Conservation (phyloP, 1,139 yeast genomes). For the Lodderomyces theae region DNA sequence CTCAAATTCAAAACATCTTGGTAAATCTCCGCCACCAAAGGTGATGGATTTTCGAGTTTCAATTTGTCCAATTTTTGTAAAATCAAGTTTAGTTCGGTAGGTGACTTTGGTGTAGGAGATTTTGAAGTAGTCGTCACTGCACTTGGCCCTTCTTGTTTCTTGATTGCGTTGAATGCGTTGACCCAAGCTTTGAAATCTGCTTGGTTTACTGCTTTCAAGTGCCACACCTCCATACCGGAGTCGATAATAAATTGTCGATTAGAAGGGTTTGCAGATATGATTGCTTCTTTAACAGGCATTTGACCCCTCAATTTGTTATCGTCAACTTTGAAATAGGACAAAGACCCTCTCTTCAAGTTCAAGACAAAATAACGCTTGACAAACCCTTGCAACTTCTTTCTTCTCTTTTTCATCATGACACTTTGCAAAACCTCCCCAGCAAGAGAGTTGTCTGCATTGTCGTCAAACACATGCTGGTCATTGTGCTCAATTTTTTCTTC, state of each 20-base stretch:
- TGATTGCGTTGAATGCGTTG: slow-evolving; percentile 61
- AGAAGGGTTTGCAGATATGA: slow-evolving; percentile 72
- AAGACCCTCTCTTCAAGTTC: slow-evolving; percentile 76
- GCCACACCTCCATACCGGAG: slow-evolving; percentile 97
- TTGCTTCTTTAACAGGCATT: slow-evolving; percentile 81
- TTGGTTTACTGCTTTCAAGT: slow-evolving; percentile 62
- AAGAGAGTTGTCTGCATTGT: slow-evolving; percentile 18
- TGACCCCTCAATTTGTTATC: slow-evolving; percentile 82
- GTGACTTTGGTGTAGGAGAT: slow-evolving; percentile 7
- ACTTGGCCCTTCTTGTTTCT: slow-evolving; percentile 18
- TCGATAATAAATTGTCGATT: slow-evolving; percentile 75
- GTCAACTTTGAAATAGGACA: slow-evolving; percentile 72
- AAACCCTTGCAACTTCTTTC: slow-evolving; percentile 79
- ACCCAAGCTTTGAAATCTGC: slow-evolving; percentile 82
- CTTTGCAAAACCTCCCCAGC: slow-evolving; percentile 74
- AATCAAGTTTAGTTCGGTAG: slow-evolving; percentile 16
- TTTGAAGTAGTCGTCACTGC: slow-evolving; percentile 4
- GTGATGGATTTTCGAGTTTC: slow-evolving; percentile 15
- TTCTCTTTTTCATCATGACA: slow-evolving; percentile 66
- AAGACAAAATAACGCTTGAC: slow-evolving; percentile 80
- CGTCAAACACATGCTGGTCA: slow-evolving; percentile 14
- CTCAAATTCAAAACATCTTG: slow-evolving; percentile 13
- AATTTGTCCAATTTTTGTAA: slow-evolving; percentile 25
- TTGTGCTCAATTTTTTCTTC: slow-evolving; percentile 7
- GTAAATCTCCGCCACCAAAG: slow-evolving; percentile 14